Evolutionary conservation across 768 basidiomycete genomes (phyloP).

Genomic region (Mycena haematopus): DNA sequence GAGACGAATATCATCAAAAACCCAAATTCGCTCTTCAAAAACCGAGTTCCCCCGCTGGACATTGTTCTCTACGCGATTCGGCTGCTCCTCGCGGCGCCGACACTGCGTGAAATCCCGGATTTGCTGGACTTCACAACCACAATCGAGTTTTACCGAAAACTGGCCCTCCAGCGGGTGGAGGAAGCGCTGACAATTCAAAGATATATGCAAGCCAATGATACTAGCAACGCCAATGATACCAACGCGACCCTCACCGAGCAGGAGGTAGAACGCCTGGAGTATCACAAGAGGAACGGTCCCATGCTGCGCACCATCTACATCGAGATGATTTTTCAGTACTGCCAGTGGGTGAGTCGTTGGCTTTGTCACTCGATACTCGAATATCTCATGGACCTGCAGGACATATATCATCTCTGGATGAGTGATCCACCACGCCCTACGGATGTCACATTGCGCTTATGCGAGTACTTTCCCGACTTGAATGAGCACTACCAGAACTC

Average conservation of each 20-base stretch:
- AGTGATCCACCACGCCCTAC: constrained; percentile 13
- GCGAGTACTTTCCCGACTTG: constrained; percentile 28
- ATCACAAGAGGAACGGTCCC: neutral
- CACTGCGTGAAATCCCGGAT: constrained; percentile 13
- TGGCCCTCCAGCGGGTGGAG: constrained; percentile 19
- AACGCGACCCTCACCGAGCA: constrained; percentile 13
- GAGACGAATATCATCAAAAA: constrained; percentile 16
- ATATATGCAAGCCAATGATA: neutral
- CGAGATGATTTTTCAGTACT: constrained; percentile 13
- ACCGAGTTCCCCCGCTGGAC: constrained; percentile 26
- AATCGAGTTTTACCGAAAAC: constrained; percentile 23
- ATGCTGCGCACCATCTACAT: constrained; percentile 13
- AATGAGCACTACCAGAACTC: too few relatives aligned
- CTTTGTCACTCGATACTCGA: constrained; percentile 10
- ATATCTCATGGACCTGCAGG: constrained; percentile 1
- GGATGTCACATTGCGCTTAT: constrained; percentile 18
- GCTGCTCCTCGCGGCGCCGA: neutral
- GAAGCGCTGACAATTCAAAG: constrained; percentile 12
- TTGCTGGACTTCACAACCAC: constrained; percentile 28
- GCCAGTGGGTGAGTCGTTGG: too few relatives aligned
- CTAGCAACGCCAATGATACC: too few relatives aligned
- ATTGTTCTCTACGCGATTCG: constrained; percentile 22
- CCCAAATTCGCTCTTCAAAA: constrained; percentile 24
- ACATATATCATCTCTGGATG: too few relatives aligned
- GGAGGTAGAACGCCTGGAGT: neutral